Evolutionary conservation across 345 rosid species (phyloP), one percentile per base, ranked within the genome.

Genomic region (Brassica nigra): DNA sequence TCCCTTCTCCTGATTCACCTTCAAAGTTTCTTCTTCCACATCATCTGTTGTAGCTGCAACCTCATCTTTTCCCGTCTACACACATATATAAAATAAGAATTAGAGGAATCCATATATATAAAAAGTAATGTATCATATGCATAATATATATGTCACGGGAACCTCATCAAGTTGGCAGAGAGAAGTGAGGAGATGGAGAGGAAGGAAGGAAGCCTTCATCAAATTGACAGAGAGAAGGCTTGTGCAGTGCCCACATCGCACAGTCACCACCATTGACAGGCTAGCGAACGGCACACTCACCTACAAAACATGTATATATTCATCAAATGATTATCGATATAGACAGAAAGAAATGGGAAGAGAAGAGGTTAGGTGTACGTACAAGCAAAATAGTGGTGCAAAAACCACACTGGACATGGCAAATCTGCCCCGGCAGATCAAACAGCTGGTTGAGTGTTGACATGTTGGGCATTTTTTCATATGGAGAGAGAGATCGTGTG

Each of bases 181-280:
- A 65, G 97, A 86, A 84, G 95, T 85, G 10, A 90, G 84, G 16
- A 89, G 90, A 72, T 92, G 93, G 71, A 93, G 84, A 78, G 98
- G 97, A 81, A 90, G 78, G 81, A 92, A 90, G 14, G 98, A 89
- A 67, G 90, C 93, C 80, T 89, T 92, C 88, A 82, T 82, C 95
- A 93, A 89, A 83, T 90, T 92, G 80, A 92, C 98, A 39, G 97
- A 96, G 80, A 96, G 95, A 66, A 96, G 91, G 78, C 88, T 93
- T 33, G 95, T 82, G 90, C 99, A 95, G 79, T 89, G 94, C 28
- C 99, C 98, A 71, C 99, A 95, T 86, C 95, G 89, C 83, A 93
- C 98, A 1, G 97, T 90, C 70, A 93, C 98, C 85, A 86, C 90
- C 95, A 82, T 86, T 30, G 97, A 90, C 84, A 90, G 62, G 89